phyloP scores from a whole-genome alignment of 1,139 yeast genomes.

The Arxiozyma telluris region DNA sequence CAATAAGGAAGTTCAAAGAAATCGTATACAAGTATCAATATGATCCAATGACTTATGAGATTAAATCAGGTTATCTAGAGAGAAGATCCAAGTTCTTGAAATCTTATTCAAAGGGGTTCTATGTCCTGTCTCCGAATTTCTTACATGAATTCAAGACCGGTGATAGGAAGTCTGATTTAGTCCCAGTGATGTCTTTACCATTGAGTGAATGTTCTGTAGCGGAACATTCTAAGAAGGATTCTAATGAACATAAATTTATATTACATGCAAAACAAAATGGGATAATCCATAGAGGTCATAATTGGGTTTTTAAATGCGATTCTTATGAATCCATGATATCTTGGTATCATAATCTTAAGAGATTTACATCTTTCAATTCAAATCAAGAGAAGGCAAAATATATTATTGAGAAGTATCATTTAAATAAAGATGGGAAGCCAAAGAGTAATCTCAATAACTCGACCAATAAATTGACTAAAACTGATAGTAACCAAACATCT shows the following conservation, averaged over 20 bases:
- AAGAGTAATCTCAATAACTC: background rate
- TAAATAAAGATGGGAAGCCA: conserved; percentile 17
- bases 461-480: background rate
- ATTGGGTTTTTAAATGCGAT: conserved; percentile 87
- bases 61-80: conserved; percentile 76
- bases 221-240: conserved; percentile 71
- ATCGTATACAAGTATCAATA: conserved; percentile 58
- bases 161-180: conserved; percentile 73
- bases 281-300: conserved; percentile 65
- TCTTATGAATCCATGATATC: conserved; percentile 66
- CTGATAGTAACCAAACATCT: background rate
- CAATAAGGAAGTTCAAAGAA: conserved; percentile 57
- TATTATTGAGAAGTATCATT: conserved; percentile 17
- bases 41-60: conserved; percentile 61
- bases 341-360: conserved; percentile 75
- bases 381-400: conserved; percentile 23
- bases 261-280: conserved; percentile 70
- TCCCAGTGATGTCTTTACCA: conserved; percentile 82
- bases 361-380: conserved; percentile 35
- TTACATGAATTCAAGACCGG: conserved; percentile 83
- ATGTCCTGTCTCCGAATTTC: conserved; percentile 79
- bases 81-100: conserved; percentile 84
- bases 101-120: conserved; percentile 84
- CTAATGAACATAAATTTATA: conserved; percentile 54
- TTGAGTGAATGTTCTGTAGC: conserved; percentile 74